phyloP scores from a whole-genome alignment of 495 filamentous ascomycete species.

The Aspergillus carlsbadensis region DNA sequence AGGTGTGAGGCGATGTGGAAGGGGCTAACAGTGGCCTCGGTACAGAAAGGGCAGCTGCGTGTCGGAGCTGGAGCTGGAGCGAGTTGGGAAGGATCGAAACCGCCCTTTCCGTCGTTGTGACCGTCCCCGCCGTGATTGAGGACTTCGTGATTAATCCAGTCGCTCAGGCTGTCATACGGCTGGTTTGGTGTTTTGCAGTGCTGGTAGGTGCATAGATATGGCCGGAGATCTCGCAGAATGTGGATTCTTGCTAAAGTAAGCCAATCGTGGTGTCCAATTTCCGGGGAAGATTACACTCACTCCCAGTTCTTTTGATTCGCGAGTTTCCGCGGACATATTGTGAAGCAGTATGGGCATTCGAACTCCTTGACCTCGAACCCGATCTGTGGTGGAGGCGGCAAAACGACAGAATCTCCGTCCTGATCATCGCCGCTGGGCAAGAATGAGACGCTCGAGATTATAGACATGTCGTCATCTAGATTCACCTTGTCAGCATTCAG shows the following conservation, averaged over 20 bases:
- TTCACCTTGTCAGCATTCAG: slow-evolving; percentile 1
- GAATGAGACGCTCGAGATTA: not conserved
- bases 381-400: not conserved
- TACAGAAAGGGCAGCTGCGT: not conserved
- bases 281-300: not conserved
- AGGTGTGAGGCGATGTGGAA: slow-evolving; percentile 5
- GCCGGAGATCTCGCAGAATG: slow-evolving; percentile 1
- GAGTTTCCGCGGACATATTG: slow-evolving; percentile 3
- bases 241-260: not conserved
- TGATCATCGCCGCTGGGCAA: not conserved
- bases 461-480: not conserved
- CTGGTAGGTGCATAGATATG: slow-evolving; percentile 4
- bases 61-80: too few species aligned
- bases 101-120: not conserved
- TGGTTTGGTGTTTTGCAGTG: slow-evolving; percentile 4
- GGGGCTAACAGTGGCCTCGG: not conserved
- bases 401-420: not conserved
- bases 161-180: slow-evolving; percentile 2
- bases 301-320: not conserved
- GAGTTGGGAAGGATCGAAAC: not conserved
- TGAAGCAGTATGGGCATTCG: slow-evolving; percentile 7
- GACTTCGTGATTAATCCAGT: slow-evolving; percentile 3
- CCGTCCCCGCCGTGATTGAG: not conserved
- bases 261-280: not conserved
- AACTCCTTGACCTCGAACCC: not conserved